Base-by-base conservation (phyloP, 176 grass and related monocot genomes). In the Guadua angustifolia region DNA sequence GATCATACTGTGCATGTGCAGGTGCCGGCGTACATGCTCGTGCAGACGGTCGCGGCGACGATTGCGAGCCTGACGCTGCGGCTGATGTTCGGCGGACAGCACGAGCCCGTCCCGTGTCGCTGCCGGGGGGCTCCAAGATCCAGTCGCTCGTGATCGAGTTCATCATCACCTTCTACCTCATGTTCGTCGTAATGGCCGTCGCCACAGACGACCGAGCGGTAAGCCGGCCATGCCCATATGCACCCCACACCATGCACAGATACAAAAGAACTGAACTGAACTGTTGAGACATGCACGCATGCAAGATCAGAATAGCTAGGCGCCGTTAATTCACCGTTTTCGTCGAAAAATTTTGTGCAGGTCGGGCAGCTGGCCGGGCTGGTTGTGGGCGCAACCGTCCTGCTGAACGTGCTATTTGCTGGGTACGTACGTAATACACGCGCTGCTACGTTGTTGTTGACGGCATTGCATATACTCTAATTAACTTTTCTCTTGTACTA, bases 91-190 rank as follows among this genome's bases (percentile, higher is more conserved):
- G 76, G 80, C 10, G 75, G 80, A 21, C 22, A 35, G 17, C 80
- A 86, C 68, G 75, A 70, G 57, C 67, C 33, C 19, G 65, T 56
- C 13, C 45, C 88, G 7, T 87, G 46, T 85, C 70, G 1, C 56
- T 55, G 26, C 93, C 90, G 4, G 10, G 6, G 2, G 86, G 88
- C 4, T 84, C 90, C 21, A 70, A 67, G 69, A 14, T 82, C 22
- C 93, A 91, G 53, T 93, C 93, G 14, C 79, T 95, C 26, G 86
- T 89, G 24, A 17, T 91, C 17, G 90, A 93, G 85, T 92, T 93
- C 90, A 71, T 95, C 79, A 91, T 92, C 87, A 83, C 92, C 42
- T 92, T 94, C 87, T 92, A 92, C 89, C 89, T 94, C 73, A 91
- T 94, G 89, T 93, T 95, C 82, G 93, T 95, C 19, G 55, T 95